phyloP scores from a whole-genome alignment of 805 yeast species.

The Myxozyma kluyveri region DNA sequence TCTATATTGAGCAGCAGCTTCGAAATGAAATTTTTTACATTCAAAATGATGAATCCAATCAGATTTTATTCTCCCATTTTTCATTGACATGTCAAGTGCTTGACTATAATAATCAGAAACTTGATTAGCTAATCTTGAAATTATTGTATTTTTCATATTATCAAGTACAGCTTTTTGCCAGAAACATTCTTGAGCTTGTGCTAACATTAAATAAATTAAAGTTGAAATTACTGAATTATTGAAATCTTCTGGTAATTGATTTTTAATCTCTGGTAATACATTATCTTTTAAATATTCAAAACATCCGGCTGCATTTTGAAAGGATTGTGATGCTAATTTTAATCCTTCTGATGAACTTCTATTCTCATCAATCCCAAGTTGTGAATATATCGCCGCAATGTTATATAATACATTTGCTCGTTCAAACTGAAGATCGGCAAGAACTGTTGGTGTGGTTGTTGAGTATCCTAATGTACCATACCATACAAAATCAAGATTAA shows the following conservation, averaged over 20 bases:
- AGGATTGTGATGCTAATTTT: conserved; percentile 59
- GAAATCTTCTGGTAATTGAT: conserved; percentile 46
- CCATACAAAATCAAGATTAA: conserved; percentile 62
- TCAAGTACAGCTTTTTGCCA: conserved; percentile 68
- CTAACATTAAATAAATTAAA: conserved; percentile 56
- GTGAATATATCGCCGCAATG: conserved; percentile 62
- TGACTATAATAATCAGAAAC: conserved; percentile 55
- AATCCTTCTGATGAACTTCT: conserved; percentile 51
- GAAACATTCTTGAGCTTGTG: conserved; percentile 83
- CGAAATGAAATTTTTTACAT: conserved; percentile 63
- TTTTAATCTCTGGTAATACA: conserved; percentile 29
- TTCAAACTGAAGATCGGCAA: conserved; percentile 57
- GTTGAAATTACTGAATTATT: conserved; percentile 51
- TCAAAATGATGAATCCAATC: conserved; percentile 66
- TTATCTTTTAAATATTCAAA: conserved; percentile 44
- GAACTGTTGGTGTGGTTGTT: conserved; percentile 45
- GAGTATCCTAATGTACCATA: conserved; percentile 61
- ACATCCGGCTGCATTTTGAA: conserved; percentile 72
- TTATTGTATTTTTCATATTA: conserved; percentile 54
- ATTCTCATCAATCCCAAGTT: conserved; percentile 50
- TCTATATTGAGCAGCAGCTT: conserved; percentile 68
- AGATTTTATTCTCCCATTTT: conserved; percentile 51
- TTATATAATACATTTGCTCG: conserved; percentile 63
- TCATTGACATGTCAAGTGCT: conserved; percentile 46
- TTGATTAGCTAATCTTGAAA: conserved; percentile 65